Base-by-base conservation (phyloP, 768 basidiomycete species). In the Cyathus striatus region DNA sequence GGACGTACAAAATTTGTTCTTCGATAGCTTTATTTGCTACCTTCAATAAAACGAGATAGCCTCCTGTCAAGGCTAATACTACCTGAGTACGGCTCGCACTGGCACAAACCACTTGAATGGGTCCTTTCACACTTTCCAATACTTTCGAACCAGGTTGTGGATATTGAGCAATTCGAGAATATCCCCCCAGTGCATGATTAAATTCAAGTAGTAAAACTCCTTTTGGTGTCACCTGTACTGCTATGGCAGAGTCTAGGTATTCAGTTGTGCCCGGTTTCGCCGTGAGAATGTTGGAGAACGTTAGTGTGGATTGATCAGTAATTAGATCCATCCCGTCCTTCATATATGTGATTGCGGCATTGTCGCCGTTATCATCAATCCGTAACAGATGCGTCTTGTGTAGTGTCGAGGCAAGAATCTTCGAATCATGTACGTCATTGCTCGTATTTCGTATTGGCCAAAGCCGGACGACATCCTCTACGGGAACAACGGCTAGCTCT, bases 161-260 rank as follows among this genome's bases (percentile, higher is more conserved):
- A n/a, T n/a, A n/a, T n/a, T n/a, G n/a, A n/a, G n/a, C 59, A 27
- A 70, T 50, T 25, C 64, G 64, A 7, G 52, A 54, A 54, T 75
- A 81, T n/a, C 62, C 51, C 4, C 62, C 62, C 6, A 76, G 48
- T 3, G 54, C 54, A 1, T 59, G 26, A 49, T 88, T 77, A 53
- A 72, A 78, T 48, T 84, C 74, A 4, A 87, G 57, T 17, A 89
- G 60, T 17, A 66, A 56, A 4, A 81, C 72, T 4, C 72, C 76
- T 14, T 63, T 65, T 4, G 75, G 62, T 1, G 87, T 87, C 13
- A 92, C 83, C 61, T 94, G 92, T 0, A 90, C 73, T 6, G 84
- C 69, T 4, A 78, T 61, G n/a, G 71, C 57, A 0, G 82, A 80
- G 39, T 77, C 64, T 35, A 52, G 41, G 42, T 75, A 73, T n/a